Conservation (phyloP, 192 early-diverging fungal genomes). For the Backusella sp. region DNA sequence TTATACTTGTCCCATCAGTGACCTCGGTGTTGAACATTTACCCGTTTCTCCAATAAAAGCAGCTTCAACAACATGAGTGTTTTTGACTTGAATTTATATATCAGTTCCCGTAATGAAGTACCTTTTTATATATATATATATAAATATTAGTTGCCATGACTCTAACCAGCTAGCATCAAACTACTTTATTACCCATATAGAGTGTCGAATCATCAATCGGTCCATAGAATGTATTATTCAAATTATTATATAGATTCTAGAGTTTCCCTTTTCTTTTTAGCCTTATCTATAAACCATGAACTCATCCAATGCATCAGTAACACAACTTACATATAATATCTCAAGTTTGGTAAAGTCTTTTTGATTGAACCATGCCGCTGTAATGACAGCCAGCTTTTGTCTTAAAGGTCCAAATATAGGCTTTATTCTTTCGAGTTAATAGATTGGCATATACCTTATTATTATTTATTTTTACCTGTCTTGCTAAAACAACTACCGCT, state of each 20-base stretch:
- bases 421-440: slow-evolving; percentile 24
- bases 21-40: slow-evolving; percentile 14
- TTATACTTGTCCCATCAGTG: too few species aligned
- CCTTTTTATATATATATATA: slow-evolving; percentile 43
- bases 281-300: background rate
- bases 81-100: slow-evolving; percentile 74
- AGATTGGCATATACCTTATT: background rate
- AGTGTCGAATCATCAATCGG: slow-evolving; percentile 63
- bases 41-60: slow-evolving; percentile 71
- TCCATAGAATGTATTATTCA: slow-evolving; percentile 49
- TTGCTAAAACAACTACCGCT: slow-evolving; percentile 73
- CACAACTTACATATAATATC: slow-evolving; percentile 58
- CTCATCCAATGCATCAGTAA: background rate
- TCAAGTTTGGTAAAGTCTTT: slow-evolving; percentile 77
- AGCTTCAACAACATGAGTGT: slow-evolving; percentile 75
- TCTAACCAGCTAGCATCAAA: background rate
- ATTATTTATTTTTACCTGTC: slow-evolving; percentile 38
- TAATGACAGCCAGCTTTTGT: slow-evolving; percentile 73
- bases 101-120: slow-evolving; percentile 66
- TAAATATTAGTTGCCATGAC: background rate
- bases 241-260: slow-evolving; percentile 65
- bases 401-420: slow-evolving; percentile 70
- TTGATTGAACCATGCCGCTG: slow-evolving; percentile 77
- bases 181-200: slow-evolving; percentile 56
- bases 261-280: background rate